Evolutionary conservation across 139 green algal genomes (phyloP), one percentile per base, ranked within the genome.

Genomic region (Chlorokybus atmophyticus): DNA sequence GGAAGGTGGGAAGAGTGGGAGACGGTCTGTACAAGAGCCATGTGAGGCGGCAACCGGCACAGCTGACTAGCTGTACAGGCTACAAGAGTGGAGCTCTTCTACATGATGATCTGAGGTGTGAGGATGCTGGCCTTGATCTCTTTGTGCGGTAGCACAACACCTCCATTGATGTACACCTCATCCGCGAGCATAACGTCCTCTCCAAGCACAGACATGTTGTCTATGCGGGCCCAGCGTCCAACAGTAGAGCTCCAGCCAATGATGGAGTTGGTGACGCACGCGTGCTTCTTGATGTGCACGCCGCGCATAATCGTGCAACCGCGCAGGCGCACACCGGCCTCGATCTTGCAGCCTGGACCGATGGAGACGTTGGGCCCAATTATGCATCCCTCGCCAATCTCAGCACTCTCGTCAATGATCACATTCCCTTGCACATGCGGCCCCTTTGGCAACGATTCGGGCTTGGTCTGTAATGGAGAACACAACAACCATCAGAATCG

Each of bases 131-230:
- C 75, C 62, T 90, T 90, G 55, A 90, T 79, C 50, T 88, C 83
- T 66, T 97, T 97, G 79, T 97, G 90, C 0, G 90, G 90, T 67
- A 97, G 79, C 14, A 97, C 81, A 2, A 97, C 78, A 2, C 84
- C 78, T 4, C 90, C 90, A 53, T 97, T 97, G n/a, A 93, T 35
- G 67, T 89, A 86, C 31, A 95, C 62, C 75, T 97, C 90, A 44
- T 93, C 82, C 67, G 73, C 78, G 40, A 87, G 67, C 23, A 77
- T 59, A 5, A 97, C 88, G 49, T 96, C 86, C 71, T 97, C 87
- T 3, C 90, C 90, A 23, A 97, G 81, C 26, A 97, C 85, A 29
- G 76, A 83, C 63, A 87, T 83, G 73, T 93, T 92, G 66, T 97
- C 90, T 41, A 97, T 57, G 3, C 90, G 77, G 2, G 74, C 67